phyloP scores from a whole-genome alignment of 1,284 basidiomycete species.

The Chondrostereum purpureum region DNA sequence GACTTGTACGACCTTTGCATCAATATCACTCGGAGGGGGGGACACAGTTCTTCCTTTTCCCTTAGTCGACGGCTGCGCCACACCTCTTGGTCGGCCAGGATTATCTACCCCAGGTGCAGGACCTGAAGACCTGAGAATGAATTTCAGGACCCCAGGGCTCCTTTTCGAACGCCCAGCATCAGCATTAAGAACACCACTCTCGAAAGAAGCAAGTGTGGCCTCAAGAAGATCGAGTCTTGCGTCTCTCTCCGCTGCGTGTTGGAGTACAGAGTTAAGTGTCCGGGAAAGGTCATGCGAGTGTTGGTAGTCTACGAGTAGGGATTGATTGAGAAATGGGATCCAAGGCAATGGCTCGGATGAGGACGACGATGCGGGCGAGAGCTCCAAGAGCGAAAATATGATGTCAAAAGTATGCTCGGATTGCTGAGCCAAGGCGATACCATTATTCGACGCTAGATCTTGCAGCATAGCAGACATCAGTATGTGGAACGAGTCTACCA shows the following conservation, averaged over 20 bases:
- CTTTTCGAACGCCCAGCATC: slow-evolving; percentile 22
- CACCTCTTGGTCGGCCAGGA: slow-evolving; percentile 21
- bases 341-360: slow-evolving; percentile 15
- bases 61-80: slow-evolving; percentile 22
- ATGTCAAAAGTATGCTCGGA: slow-evolving; percentile 50
- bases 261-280: slow-evolving; percentile 40
- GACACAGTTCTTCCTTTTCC: slow-evolving; percentile 25
- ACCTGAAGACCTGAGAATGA: slow-evolving; percentile 56
- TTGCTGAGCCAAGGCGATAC: slow-evolving; percentile 33
- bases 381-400: slow-evolving; percentile 50
- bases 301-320: slow-evolving; percentile 66
- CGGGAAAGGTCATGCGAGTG: slow-evolving; percentile 51
- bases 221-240: slow-evolving; percentile 52
- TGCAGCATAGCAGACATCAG: slow-evolving; percentile 44
- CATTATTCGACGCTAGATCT: slow-evolving; percentile 37
- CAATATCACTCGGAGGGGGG: slow-evolving; percentile 35
- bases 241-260: slow-evolving; percentile 42
- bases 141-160: slow-evolving; percentile 49
- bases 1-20: slow-evolving; percentile 56
- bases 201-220: slow-evolving; percentile 37
- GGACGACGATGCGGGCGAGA: slow-evolving; percentile 26
- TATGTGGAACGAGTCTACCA: slow-evolving; percentile 62
- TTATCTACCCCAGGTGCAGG: slow-evolving; percentile 40
- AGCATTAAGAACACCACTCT: slow-evolving; percentile 14
- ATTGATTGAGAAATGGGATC: slow-evolving; percentile 58